phyloP scores from a whole-genome alignment of 2,329 filamentous ascomycete genomes.

The Fusarium vanettenii region DNA sequence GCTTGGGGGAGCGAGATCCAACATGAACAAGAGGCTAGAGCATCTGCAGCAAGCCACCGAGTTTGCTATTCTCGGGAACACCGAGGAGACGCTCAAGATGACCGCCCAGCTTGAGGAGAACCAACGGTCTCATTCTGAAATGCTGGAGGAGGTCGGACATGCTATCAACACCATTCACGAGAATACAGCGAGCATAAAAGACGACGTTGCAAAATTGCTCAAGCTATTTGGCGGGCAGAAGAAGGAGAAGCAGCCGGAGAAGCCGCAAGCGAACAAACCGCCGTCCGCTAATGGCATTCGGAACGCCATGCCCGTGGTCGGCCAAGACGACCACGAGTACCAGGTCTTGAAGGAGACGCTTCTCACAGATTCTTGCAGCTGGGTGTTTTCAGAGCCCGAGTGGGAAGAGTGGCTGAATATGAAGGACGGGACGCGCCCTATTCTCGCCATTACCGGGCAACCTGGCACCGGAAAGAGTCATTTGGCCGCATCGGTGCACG shows the following conservation, averaged over 20 bases:
- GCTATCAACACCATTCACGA: constrained; percentile 43
- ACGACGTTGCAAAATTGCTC: constrained; percentile 44
- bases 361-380: constrained; percentile 45
- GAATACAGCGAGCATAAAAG: constrained; percentile 42
- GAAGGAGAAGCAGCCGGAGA: constrained; percentile 21
- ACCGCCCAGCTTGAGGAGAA: constrained; percentile 41
- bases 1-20: constrained; percentile 44
- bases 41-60: constrained; percentile 48
- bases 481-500: constrained; percentile 40
- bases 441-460: constrained; percentile 45
- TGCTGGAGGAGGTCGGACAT: constrained; percentile 42
- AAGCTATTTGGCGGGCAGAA: constrained; percentile 40
- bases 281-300: constrained; percentile 38
- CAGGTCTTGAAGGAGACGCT: constrained; percentile 43
- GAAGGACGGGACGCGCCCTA: not conserved
- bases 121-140: constrained; percentile 37
- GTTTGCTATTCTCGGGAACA: constrained; percentile 49
- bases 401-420: constrained; percentile 45
- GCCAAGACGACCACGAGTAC: constrained; percentile 42
- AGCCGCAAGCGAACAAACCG: constrained; percentile 35
- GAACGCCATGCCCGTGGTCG: constrained; percentile 34
- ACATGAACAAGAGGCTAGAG: constrained; percentile 42
- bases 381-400: constrained; percentile 43
- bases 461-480: constrained; percentile 51
- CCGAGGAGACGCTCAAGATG: constrained; percentile 46